These are phyloP conservation scores for Boeremia lycopersici DNA, from an alignment of 2,329 filamentous ascomycete genomes.

Conservation along the genomic window DNA sequence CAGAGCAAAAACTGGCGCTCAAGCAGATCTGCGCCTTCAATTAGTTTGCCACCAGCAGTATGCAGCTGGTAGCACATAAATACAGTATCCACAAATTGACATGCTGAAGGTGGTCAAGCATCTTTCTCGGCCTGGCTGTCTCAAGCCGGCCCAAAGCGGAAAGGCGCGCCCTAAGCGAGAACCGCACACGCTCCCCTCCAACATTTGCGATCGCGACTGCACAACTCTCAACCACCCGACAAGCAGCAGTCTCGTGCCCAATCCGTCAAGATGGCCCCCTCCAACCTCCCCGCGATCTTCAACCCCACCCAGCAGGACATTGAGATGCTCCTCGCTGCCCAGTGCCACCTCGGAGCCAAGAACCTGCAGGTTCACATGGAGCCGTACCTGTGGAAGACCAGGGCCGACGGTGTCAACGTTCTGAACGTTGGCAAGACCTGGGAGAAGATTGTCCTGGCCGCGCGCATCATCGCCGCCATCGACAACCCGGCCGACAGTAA, in stretches of 20 bases:
- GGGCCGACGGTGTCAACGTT: constrained; percentile 96
- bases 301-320: constrained; percentile 98
- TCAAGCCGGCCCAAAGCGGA: no score
- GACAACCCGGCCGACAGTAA: constrained; percentile 99
- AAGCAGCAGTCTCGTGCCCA: constrained; percentile 35
- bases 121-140: no score
- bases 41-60: no score
- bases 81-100: no score
- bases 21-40: no score
- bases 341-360: constrained; percentile 97
- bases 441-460: constrained; percentile 99
- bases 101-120: no score
- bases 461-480: constrained; percentile 97
- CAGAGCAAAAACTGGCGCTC: no score
- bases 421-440: constrained; percentile 99
- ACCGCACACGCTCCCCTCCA: constrained; percentile 5
- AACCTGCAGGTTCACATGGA: constrained; percentile 99
- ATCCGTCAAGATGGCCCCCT: constrained; percentile 82
- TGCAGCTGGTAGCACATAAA: no score
- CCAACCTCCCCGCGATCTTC: constrained; percentile 92
- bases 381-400: constrained; percentile 99
- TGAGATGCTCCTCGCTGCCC: constrained; percentile 98
- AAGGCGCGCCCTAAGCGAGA: no score
- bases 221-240: constrained; percentile 28
- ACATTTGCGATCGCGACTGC: constrained; percentile 25